Evolutionary conservation across 2,329 filamentous ascomycete genomes (phyloP), one percentile per base, ranked within the genome.

Genomic region (Parastagonospora nodorum): DNA sequence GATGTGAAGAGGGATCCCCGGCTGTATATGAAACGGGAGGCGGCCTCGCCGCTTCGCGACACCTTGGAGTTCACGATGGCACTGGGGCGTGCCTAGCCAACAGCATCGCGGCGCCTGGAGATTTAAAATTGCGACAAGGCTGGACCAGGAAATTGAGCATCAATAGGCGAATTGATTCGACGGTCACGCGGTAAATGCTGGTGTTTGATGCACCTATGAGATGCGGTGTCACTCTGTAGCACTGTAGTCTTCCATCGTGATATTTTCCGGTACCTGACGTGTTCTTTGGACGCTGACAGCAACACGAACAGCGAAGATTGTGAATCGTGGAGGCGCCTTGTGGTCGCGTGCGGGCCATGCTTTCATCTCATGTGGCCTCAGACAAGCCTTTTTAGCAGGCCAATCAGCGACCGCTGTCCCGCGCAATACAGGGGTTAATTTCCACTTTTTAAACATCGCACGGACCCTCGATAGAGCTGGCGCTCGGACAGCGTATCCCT

Each of bases 381-480:
- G 55, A 66, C 53, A 53, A 55, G 45, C 42, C 51, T 50, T 42
- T 48, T 57, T 54, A 57, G 46, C 50, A 50, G 54, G 39, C 68
- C 62, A 69, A 71, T 71, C 58, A 65, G 31, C 8, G 1, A 3
- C 12, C 12, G 29, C 28, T 30, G 38, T 30, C 31, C n/a, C 15
- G 35, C 19, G 39, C 27, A 48, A 54, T 53, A 19, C 36, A 45
- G 42, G 40, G 51, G 53, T 60, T 59, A 52, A 69, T 70, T 71
- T 69, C 68, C 67, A 67, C 66, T 69, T 66, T 68, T 64, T 67
- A 68, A 65, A 60, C 63, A 62, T 50, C 45, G 48, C 57, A 57
- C 53, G 48, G 61, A 28, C 50, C 50, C 35, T 16, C 19, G 14
- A 30, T 45, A 46, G 39, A 47, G 28, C 39, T 46, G 54, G 58